A percentile compares a stretch with the other conserved stretches of the same genome.
Conservation (phyloP, 1,284 basidiomycete species). For the Phellopilus nigrolimitatus region DNA sequence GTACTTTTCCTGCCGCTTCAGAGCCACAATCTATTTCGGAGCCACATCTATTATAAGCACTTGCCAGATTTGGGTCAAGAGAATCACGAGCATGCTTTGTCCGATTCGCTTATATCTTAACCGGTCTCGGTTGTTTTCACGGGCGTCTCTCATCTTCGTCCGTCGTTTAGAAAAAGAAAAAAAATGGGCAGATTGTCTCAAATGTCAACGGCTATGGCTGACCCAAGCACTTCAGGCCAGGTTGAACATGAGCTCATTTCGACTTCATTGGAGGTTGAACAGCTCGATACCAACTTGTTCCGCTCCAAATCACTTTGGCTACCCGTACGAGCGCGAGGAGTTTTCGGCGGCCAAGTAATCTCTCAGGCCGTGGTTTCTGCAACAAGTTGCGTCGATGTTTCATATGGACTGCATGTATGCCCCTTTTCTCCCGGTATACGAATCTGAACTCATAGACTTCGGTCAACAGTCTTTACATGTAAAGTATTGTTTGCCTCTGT, state of each 20-base stretch:
- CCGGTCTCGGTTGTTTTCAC: too few species aligned
- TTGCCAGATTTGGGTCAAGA: too few species aligned
- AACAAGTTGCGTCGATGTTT: conserved; percentile 64
- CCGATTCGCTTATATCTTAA: too few species aligned
- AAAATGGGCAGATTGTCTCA: not conserved
- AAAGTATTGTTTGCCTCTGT: conserved; percentile 27
- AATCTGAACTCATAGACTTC: conserved; percentile 20
- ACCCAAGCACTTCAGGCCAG: conserved; percentile 25
- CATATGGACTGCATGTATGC: conserved; percentile 71
- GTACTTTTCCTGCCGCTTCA: too few species aligned
- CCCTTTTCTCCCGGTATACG: conserved; percentile 13
- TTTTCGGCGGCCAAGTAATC: conserved; percentile 90
- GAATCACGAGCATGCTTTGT: too few species aligned
- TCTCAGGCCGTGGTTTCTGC: conserved; percentile 82
- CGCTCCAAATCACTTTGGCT: conserved; percentile 70
- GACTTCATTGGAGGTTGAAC: conserved; percentile 71
- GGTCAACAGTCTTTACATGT: conserved; percentile 63
- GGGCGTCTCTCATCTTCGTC: too few species aligned
- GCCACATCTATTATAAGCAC: too few species aligned
- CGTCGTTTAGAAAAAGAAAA: too few species aligned
- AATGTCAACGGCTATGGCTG: conserved; percentile 7
- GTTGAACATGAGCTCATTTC: conserved; percentile 59
- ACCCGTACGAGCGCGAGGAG: conserved; percentile 66
- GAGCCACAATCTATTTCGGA: too few species aligned
- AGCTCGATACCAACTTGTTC: conserved; percentile 72